These are phyloP conservation scores for Plenodomus lindquistii DNA, from an alignment of 2,329 filamentous ascomycete species.

Conservation along the genomic window DNA sequence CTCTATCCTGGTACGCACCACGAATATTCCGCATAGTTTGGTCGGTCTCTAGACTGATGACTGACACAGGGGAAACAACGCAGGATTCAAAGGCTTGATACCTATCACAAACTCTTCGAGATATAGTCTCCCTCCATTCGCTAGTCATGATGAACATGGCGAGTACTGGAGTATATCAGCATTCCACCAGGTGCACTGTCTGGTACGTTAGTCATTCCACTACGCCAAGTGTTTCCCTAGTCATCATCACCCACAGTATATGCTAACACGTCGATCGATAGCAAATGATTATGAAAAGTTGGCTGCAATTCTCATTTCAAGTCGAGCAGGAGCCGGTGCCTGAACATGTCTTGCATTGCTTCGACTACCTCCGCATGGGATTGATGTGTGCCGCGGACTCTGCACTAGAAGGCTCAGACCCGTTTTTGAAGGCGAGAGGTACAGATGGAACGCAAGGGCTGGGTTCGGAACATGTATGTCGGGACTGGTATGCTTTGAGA, in stretches of 20 bases:
- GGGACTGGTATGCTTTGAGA: background rate
- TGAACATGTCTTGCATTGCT: background rate
- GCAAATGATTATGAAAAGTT: background rate
- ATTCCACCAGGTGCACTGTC: background rate
- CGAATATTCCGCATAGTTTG: background rate
- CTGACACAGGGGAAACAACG: background rate
- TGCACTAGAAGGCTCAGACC: background rate
- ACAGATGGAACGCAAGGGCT: background rate
- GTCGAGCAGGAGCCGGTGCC: background rate
- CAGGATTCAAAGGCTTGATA: background rate
- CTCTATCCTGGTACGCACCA: background rate
- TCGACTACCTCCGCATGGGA: background rate
- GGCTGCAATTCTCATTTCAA: background rate
- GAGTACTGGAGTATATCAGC: background rate
- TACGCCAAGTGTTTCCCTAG: background rate
- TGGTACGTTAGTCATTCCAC: background rate
- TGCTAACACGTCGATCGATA: background rate
- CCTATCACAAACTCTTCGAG: background rate
- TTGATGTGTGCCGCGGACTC: background rate
- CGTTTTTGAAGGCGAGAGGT: background rate
- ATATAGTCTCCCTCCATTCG: background rate
- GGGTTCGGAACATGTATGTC: background rate
- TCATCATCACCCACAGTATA: background rate
- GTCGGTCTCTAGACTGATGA: background rate
- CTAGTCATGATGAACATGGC: background rate